A percentile compares a stretch with the other conserved stretches of the same genome.
Conservation (phyloP, 331 rosid genomes). For the Rosa hybrid region DNA sequence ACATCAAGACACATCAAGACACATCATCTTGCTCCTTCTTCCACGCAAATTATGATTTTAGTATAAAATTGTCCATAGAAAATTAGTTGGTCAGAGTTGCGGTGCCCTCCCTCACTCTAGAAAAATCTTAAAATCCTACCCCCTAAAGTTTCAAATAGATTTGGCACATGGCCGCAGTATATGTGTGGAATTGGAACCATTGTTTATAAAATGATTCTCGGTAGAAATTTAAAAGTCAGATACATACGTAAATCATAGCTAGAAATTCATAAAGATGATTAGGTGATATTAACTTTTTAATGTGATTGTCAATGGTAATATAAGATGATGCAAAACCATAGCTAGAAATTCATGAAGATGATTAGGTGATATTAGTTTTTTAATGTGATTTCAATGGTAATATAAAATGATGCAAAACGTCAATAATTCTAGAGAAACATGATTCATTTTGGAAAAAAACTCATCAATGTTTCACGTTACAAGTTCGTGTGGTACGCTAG, state of each 20-base stretch:
- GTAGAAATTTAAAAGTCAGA: not conserved
- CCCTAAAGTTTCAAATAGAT: not conserved
- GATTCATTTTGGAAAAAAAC: too few relatives aligned
- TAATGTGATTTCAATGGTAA: not conserved
- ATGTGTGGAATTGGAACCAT: not conserved
- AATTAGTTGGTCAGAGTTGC: not conserved
- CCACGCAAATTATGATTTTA: not conserved
- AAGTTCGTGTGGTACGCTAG: not conserved
- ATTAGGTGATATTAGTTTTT: not conserved
- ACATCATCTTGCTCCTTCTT: conserved; percentile 8
- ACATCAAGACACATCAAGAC: conserved; percentile 9
- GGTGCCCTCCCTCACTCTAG: not conserved
- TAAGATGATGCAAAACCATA: too few relatives aligned
- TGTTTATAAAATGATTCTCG: not conserved
- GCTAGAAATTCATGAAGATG: not conserved
- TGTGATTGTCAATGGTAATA: not conserved
- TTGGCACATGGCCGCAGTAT: not conserved
- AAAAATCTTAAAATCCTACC: not conserved
- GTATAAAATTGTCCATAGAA: not conserved
- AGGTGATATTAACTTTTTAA: not conserved
- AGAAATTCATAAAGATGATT: not conserved
- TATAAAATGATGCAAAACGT: not conserved
- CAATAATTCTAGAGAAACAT: not conserved
- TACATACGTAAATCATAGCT: too few relatives aligned
- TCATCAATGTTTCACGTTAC: too few relatives aligned